A percentile compares a stretch with the other conserved stretches of the same genome.
These are phyloP conservation scores for Aspergillus caelatus DNA, from an alignment of 2,329 filamentous ascomycete genomes.

Conservation along the genomic window DNA sequence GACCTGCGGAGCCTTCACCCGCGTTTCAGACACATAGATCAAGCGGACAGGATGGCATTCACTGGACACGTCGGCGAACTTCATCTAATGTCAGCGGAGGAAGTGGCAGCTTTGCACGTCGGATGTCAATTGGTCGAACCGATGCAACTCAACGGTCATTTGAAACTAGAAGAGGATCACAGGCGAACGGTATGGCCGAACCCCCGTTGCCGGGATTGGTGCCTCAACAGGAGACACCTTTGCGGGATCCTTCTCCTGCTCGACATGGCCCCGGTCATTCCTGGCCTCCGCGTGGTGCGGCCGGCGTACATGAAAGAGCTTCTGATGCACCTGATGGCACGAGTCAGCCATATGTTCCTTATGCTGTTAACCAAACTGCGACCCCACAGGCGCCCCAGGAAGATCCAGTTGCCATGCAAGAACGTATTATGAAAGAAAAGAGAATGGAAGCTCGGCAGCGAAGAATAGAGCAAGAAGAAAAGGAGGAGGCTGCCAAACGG, in stretches of 20 bases:
- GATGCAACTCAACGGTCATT: constrained; percentile 44
- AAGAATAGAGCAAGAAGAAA: constrained; percentile 56
- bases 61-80: constrained; percentile 75
- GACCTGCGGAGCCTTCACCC: constrained; percentile 78
- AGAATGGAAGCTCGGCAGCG: constrained; percentile 59
- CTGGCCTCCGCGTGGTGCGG: constrained; percentile 33
- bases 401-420: constrained; percentile 56
- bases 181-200: constrained; percentile 39
- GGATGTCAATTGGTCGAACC: constrained; percentile 59
- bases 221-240: constrained; percentile 25
- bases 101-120: constrained; percentile 70
- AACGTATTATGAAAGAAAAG: constrained; percentile 64
- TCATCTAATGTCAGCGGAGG: constrained; percentile 92
- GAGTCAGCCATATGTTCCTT: constrained; percentile 21
- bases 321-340: constrained; percentile 22
- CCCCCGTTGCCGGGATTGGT: constrained; percentile 33
- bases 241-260: constrained; percentile 28
- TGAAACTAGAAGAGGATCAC: constrained; percentile 45
- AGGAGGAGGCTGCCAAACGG: constrained; percentile 59
- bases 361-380: constrained; percentile 22
- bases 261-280: constrained; percentile 31
- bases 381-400: constrained; percentile 32
- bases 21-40: constrained; percentile 81
- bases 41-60: constrained; percentile 63
- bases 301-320: constrained; percentile 32